phyloP scores from a whole-genome alignment of 345 rosid species.

The Atalantia buxifolia region DNA sequence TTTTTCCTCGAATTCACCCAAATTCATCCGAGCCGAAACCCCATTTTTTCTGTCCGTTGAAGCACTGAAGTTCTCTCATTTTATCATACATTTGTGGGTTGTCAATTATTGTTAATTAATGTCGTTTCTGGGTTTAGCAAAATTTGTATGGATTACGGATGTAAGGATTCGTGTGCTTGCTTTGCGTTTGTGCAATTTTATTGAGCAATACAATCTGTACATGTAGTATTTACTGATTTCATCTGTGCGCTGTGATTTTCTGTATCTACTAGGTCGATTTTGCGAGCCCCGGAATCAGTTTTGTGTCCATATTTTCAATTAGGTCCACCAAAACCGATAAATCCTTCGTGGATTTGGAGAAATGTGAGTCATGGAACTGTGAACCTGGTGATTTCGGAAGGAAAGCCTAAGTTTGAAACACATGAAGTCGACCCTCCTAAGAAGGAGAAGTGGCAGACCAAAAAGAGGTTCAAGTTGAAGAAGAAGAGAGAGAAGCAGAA shows the following conservation, averaged over 20 bases:
- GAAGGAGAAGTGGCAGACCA: constrained; percentile 78
- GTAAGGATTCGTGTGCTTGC: neutral
- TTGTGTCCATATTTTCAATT: constrained; percentile 12
- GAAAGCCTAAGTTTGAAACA: constrained; percentile 87
- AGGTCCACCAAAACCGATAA: constrained; percentile 9
- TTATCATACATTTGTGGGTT: neutral
- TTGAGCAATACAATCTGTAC: neutral
- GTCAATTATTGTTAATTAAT: neutral
- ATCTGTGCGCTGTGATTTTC: neutral
- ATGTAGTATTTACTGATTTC: neutral
- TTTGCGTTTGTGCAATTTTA: neutral
- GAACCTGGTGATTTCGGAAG: constrained; percentile 74
- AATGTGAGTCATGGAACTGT: constrained; percentile 60
- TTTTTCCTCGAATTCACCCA: neutral
- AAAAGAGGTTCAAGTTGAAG: constrained; percentile 69
- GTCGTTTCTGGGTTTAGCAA: neutral
- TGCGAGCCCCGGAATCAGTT: constrained; percentile 11
- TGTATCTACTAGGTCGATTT: constrained; percentile 18
- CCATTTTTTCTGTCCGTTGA: neutral
- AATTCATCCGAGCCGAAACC: no score
- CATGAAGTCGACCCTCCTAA: constrained; percentile 73
- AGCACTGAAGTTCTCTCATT: neutral
- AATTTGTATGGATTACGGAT: neutral
- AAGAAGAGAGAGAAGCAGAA: constrained; percentile 75
- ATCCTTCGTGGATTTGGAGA: constrained; percentile 38